These are phyloP conservation scores for Ambrosia hybrid DNA, from an alignment of 140 eudicot species.

Conservation along the genomic window DNA sequence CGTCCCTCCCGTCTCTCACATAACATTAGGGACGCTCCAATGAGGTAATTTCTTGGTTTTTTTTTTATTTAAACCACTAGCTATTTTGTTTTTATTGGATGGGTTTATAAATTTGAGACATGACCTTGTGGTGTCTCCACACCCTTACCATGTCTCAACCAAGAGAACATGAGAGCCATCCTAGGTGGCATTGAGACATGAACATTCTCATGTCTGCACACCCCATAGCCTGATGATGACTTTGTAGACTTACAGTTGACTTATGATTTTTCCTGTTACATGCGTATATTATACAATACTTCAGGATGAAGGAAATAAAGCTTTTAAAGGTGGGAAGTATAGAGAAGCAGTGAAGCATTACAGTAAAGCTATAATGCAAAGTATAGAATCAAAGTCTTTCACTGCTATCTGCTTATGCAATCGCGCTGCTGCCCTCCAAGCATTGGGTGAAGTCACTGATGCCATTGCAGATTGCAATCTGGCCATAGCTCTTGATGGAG, in stretches of 20 bases:
- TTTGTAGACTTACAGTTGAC: background rate
- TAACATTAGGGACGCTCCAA: too few relatives aligned
- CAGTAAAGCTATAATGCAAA: conserved; percentile 53
- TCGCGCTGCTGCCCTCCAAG: conserved; percentile 97
- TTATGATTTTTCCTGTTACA: background rate
- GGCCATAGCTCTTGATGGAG: conserved; percentile 83
- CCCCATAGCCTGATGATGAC: too few relatives aligned
- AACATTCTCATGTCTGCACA: too few relatives aligned
- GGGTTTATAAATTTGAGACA: too few relatives aligned
- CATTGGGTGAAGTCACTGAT: conserved; percentile 71
- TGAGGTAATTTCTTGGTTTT: too few relatives aligned
- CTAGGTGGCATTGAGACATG: too few relatives aligned
- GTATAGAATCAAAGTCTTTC: conserved; percentile 70
- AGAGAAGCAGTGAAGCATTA: conserved; percentile 80
- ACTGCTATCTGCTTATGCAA: conserved; percentile 89
- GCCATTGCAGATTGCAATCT: conserved; percentile 96
- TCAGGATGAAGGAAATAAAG: conserved; percentile 85
- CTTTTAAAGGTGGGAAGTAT: conserved; percentile 62
- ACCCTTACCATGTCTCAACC: too few relatives aligned
- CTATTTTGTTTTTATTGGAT: too few relatives aligned
- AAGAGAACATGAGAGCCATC: too few relatives aligned
- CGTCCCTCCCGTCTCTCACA: too few relatives aligned
- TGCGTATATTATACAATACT: background rate
- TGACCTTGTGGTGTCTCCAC: too few relatives aligned
- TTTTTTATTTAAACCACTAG: too few relatives aligned